Conservation (phyloP, 2,329 filamentous ascomycete genomes). For the Teratosphaeria viscida region DNA sequence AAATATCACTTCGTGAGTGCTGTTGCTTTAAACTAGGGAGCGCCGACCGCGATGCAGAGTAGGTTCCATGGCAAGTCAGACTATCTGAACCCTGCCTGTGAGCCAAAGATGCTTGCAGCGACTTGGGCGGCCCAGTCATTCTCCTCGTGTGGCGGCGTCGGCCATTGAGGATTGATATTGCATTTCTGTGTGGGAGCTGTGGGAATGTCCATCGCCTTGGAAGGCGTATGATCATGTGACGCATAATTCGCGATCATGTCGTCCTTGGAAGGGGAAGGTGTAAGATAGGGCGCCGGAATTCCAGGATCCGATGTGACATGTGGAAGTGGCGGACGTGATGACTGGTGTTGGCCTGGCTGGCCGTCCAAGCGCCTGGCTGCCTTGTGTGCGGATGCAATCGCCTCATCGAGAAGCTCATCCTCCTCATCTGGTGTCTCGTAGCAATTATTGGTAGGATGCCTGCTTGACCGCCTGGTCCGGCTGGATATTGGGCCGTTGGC, state of each 20-base stretch:
- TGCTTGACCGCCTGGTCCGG: constrained; percentile 67
- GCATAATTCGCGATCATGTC: constrained; percentile 67
- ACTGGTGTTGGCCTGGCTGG: constrained; percentile 4
- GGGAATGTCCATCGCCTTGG: constrained; percentile 61
- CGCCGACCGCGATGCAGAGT: not conserved
- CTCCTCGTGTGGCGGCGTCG: constrained; percentile 90
- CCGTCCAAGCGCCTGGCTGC: constrained; percentile 60
- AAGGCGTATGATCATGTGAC: constrained; percentile 50
- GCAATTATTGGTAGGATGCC: constrained; percentile 61
- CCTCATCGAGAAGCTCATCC: constrained; percentile 89
- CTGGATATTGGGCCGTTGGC: constrained; percentile 56
- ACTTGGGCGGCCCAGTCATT: constrained; percentile 81
- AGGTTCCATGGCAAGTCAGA: not conserved
- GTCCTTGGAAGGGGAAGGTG: constrained; percentile 70
- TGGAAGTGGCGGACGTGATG: constrained; percentile 40
- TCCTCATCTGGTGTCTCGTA: constrained; percentile 96
- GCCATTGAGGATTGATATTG: constrained; percentile 61
- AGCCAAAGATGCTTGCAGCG: constrained; percentile 70
- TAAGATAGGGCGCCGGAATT: constrained; percentile 46
- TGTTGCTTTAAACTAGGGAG: not conserved
- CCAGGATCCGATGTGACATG: constrained; percentile 56
- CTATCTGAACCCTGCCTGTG: constrained; percentile 41
- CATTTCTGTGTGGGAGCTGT: constrained; percentile 46
- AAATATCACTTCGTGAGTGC: not conserved
- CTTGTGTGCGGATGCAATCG: constrained; percentile 63